Evolutionary conservation across 1,284 basidiomycete genomes (phyloP), one percentile per base, ranked within the genome.

Genomic region (Apiotrichum sp.): DNA sequence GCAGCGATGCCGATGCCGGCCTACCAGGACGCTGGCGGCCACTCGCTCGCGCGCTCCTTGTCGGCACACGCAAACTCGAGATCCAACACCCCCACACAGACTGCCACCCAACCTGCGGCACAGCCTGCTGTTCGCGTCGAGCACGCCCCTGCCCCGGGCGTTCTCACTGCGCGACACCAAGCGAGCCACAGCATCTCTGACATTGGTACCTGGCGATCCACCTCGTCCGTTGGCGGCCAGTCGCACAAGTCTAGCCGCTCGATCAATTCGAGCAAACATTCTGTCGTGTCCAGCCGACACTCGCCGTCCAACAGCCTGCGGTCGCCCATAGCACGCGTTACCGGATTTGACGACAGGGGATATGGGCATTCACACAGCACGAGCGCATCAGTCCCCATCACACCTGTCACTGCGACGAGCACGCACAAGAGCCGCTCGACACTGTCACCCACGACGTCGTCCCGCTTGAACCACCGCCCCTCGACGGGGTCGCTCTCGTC

Each of bases 111-210:
- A n/a, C 9, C 10, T 10, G 6, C 48, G n/a, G 14, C 42, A 3
- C 33, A 46, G 35, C 35, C 36, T 38, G 36, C 36, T 13, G 8
- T 8, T 38, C 43, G 44, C 7, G 39, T 44, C 22, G 50, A 39
- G 10, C 53, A 57, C 29, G 55, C 52, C 2, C 56, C 55, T 7
- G 39, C 53, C 1, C 53, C 55, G 3, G 55, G 53, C 1, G 56
- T 50, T 0, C 53, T 56, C 42, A 48, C 56, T 0, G 53, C 56
- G 3, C 54, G 56, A 6, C 59, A 61, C 33, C 54, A 53, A 36
- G 29, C 38, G 13, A 53, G 54, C 35, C 53, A 56, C 31, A 59
- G 58, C 36, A 31, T 59, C 11, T 48, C 47, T n/a, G 47, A 48
- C 22, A 38, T 48, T 34, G 35, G 47, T 4, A 48, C 47, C 35